phyloP scores from a whole-genome alignment of 306 rosid genomes.

The Prunus armeniaca region DNA sequence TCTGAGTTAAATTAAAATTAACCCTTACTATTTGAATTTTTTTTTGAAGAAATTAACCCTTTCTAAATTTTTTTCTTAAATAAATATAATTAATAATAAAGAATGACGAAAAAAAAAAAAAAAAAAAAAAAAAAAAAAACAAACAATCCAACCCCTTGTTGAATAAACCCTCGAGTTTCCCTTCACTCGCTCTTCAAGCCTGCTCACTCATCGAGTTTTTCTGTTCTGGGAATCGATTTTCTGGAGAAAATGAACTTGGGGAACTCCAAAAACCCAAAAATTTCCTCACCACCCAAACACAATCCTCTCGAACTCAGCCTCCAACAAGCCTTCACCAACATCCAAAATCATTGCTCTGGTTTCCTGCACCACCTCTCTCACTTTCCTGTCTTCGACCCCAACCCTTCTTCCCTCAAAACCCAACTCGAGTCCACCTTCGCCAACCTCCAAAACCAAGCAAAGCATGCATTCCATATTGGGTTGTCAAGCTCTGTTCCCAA shows the following conservation, averaged over 20 bases:
- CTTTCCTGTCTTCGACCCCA: conserved; percentile 29
- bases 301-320: conserved; percentile 31
- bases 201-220: not conserved
- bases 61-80: too few relatives aligned
- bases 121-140: too few relatives aligned
- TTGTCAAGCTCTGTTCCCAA: conserved; percentile 20
- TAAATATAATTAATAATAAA: too few relatives aligned
- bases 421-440: conserved; percentile 37
- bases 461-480: conserved; percentile 23
- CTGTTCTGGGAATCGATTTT: not conserved
- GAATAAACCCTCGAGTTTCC: not conserved
- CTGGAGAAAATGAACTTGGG: conserved; percentile 32
- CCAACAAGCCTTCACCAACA: conserved; percentile 33
- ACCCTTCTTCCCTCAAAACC: conserved; percentile 32
- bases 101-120: not conserved
- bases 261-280: conserved; percentile 17
- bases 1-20: too few relatives aligned
- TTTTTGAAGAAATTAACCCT: too few relatives aligned
- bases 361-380: conserved; percentile 35
- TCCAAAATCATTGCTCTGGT: conserved; percentile 47
- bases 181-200: not conserved
- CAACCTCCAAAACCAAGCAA: conserved; percentile 38
- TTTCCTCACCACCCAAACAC: conserved; percentile 28
- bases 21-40: too few relatives aligned
- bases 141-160: not conserved